These are phyloP conservation scores for Misopates orontium DNA, from an alignment of 257 asterid genomes.

Conservation along the genomic window DNA sequence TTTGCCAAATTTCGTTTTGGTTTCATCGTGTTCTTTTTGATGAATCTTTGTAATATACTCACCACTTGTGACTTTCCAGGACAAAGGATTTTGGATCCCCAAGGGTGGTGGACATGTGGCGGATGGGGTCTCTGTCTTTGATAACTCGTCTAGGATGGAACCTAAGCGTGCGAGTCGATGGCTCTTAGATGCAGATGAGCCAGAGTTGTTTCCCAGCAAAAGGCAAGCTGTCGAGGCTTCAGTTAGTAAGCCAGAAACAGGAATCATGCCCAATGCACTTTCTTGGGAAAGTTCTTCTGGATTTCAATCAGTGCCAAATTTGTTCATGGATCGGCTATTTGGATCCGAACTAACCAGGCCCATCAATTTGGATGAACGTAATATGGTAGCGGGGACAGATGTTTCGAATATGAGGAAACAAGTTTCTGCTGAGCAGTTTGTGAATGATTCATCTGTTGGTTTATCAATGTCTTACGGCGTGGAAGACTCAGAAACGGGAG, in stretches of 20 bases:
- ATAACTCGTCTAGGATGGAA: slow-evolving; percentile 57
- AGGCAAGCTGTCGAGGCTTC: slow-evolving; percentile 64
- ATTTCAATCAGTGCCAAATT: slow-evolving; percentile 53
- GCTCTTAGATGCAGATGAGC: slow-evolving; percentile 58
- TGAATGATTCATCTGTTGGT: slow-evolving; percentile 61
- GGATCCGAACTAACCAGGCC: slow-evolving; percentile 51
- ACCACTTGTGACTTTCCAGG: slow-evolving; percentile 43
- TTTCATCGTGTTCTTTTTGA: not conserved
- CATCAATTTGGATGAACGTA: slow-evolving; percentile 36
- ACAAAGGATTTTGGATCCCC: slow-evolving; percentile 77
- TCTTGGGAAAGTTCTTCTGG: slow-evolving; percentile 72
- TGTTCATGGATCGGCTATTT: slow-evolving; percentile 67
- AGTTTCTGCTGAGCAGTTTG: slow-evolving; percentile 43
- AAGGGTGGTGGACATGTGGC: slow-evolving; percentile 58
- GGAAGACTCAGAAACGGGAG: slow-evolving; percentile 57
- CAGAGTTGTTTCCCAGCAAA: slow-evolving; percentile 67
- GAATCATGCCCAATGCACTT: slow-evolving; percentile 42
- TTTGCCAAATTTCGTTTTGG: not conserved
- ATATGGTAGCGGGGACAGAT: slow-evolving; percentile 39
- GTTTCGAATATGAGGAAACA: slow-evolving; percentile 39
- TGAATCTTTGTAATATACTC: too few relatives aligned
- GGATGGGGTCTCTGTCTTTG: slow-evolving; percentile 59
- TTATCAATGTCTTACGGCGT: slow-evolving; percentile 66
- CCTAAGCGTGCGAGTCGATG: slow-evolving; percentile 68
- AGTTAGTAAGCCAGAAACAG: slow-evolving; percentile 46